Evolutionary conservation across 2,329 filamentous ascomycete species (phyloP).

Genomic region (Aspergillus fischeri): DNA sequence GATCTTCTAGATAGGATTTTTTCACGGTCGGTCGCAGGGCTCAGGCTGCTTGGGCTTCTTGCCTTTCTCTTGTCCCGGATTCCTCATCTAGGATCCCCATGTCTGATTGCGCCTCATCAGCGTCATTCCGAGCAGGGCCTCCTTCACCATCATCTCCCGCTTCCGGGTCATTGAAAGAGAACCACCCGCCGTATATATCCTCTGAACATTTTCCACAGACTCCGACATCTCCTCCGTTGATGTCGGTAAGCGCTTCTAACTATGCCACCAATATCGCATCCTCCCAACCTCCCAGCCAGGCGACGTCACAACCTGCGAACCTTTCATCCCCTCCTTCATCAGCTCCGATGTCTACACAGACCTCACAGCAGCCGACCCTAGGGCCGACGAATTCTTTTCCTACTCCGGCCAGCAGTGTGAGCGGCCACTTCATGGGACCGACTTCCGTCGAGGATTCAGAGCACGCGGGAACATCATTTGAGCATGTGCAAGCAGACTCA

Average conservation of each 20-base stretch:
- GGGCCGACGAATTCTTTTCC: conserved; percentile 41
- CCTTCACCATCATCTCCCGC: conserved; percentile 43
- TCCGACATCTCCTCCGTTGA: conserved; percentile 45
- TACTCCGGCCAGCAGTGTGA: conserved; percentile 44
- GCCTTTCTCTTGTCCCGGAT: conserved; percentile 4
- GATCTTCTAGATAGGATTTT: conserved; percentile 7
- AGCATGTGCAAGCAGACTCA: conserved; percentile 19
- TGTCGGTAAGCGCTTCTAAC: conserved; percentile 47
- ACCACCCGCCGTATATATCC: conserved; percentile 22
- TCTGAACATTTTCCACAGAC: conserved; percentile 35
- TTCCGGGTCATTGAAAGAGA: conserved; percentile 36
- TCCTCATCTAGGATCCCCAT: conserved; percentile 25
- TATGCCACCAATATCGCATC: conserved; percentile 45
- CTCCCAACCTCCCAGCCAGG: conserved; percentile 43
- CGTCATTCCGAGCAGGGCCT: conserved; percentile 35
- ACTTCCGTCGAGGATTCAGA: conserved; percentile 34
- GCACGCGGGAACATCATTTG: conserved; percentile 28
- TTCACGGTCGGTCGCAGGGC: conserved; percentile 5
- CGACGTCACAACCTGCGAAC: conserved; percentile 38
- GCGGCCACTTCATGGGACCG: conserved; percentile 30
- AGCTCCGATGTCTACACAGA: conserved; percentile 40
- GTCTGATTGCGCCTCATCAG: conserved; percentile 35
- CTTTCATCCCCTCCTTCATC: conserved; percentile 41
- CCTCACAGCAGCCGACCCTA: conserved; percentile 39
- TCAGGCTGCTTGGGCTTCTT: conserved; percentile 13